phyloP scores from a whole-genome alignment of 2,329 filamentous ascomycete genomes.

The Beauveria brongniartii region DNA sequence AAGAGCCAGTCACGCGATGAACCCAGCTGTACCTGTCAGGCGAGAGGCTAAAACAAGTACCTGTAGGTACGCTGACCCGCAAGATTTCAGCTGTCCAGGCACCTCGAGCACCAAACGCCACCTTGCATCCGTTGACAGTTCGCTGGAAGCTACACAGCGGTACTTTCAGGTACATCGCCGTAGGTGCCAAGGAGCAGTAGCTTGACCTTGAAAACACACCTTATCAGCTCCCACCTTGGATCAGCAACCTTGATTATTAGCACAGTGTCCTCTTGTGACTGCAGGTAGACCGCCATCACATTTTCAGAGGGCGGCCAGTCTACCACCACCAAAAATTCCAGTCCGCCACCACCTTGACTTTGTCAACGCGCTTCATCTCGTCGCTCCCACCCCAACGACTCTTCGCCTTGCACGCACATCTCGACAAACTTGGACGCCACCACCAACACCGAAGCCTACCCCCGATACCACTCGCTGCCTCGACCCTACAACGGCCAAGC shows the following conservation, averaged over 20 bases:
- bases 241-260: neutral
- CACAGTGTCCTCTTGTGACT: slow-evolving; percentile 3
- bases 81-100: neutral
- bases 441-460: neutral
- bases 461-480: neutral
- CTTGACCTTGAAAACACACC: neutral
- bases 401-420: no score
- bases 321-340: neutral
- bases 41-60: slow-evolving; percentile 3
- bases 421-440: neutral
- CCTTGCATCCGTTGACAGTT: neutral
- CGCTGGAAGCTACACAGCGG: neutral
- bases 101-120: neutral
- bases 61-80: neutral
- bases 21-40: slow-evolving; percentile 3
- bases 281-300: slow-evolving; percentile 1
- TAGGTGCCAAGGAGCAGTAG: neutral
- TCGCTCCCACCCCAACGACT: neutral
- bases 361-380: slow-evolving; percentile 2
- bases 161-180: neutral
- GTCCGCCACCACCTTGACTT: neutral
- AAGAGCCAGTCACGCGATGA: slow-evolving; percentile 3
- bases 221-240: neutral
- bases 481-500: neutral
- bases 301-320: neutral